phyloP scores from a whole-genome alignment of 768 basidiomycete species.

The Suillus sp. region DNA sequence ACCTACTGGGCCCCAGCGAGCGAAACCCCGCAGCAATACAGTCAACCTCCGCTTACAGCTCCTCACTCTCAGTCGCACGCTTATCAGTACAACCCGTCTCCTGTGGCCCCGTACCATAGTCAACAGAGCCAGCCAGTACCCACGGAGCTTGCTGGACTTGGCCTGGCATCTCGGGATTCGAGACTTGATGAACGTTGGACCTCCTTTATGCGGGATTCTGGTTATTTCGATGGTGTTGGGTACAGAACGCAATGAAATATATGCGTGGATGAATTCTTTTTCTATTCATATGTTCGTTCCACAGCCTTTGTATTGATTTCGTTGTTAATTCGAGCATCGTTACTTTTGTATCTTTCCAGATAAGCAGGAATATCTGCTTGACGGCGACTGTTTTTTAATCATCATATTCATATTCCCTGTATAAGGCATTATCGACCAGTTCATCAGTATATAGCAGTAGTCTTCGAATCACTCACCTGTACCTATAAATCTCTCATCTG shows the following conservation, averaged over 20 bases:
- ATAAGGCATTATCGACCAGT: background rate
- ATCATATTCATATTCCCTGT: background rate
- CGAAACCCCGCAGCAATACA: conserved; percentile 16
- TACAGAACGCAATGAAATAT: conserved; percentile 25
- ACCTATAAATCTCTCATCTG: background rate
- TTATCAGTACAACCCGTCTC: conserved; percentile 24
- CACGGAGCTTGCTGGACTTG: conserved; percentile 58
- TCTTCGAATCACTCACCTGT: background rate
- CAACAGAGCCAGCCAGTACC: conserved; percentile 30
- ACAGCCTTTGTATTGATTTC: background rate
- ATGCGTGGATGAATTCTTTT: background rate
- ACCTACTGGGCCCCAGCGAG: conserved; percentile 20
- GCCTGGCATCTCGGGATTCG: conserved; percentile 58
- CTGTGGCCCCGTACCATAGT: conserved; percentile 7
- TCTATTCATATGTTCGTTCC: conserved; percentile 2
- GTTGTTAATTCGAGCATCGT: background rate
- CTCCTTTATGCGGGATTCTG: conserved; percentile 62
- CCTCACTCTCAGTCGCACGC: conserved; percentile 16
- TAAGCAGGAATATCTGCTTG: background rate
- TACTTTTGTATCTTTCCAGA: background rate
- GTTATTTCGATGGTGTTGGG: conserved; percentile 42
- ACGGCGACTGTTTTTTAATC: background rate
- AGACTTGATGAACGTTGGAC: conserved; percentile 60
- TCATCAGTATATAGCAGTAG: conserved; percentile 1
- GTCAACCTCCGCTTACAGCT: conserved; percentile 12